Percentiles rank a stretch among this genome's conserved stretches.
Evolutionary conservation across 2,329 filamentous ascomycete species (phyloP).

Genomic region (Bipolaris victoriae): DNA sequence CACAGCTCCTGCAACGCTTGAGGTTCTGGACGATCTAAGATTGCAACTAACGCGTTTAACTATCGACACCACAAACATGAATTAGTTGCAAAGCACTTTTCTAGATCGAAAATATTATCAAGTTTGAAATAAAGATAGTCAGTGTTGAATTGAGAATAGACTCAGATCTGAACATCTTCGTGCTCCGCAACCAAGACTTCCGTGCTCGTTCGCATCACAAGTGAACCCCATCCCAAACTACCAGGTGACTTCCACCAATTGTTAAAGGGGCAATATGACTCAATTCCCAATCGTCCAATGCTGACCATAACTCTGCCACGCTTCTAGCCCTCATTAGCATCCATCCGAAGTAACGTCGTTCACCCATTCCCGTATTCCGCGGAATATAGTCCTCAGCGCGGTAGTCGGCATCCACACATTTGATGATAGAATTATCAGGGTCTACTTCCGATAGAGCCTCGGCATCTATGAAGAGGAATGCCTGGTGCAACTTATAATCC

Average conservation of each 20-base stretch:
- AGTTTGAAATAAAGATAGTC: no score
- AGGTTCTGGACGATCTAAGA: no score
- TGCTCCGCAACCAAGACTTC: no score
- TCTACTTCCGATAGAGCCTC: constrained; percentile 9
- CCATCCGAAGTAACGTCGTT: constrained; percentile 16
- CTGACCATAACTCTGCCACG: constrained; percentile 8
- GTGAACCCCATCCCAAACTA: constrained; percentile 1
- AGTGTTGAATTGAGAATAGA: no score
- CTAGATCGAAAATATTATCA: no score
- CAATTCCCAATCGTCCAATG: neutral
- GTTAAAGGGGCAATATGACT: constrained; percentile 8
- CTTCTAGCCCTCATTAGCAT: constrained; percentile 9
- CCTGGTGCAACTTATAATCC: constrained; percentile 8
- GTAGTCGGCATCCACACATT: constrained; percentile 18
- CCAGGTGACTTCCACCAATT: constrained; percentile 11
- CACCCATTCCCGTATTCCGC: constrained; percentile 6
- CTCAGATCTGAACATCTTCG: no score
- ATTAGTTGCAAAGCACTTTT: no score
- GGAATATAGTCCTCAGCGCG: constrained; percentile 9
- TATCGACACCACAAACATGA: no score
- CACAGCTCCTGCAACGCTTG: no score
- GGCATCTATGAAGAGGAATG: constrained; percentile 18
- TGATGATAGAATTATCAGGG: constrained; percentile 7
- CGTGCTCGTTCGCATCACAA: no score
- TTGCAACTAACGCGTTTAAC: no score